phyloP scores from a whole-genome alignment of 345 rosid species.

The Arabis hirsuta region DNA sequence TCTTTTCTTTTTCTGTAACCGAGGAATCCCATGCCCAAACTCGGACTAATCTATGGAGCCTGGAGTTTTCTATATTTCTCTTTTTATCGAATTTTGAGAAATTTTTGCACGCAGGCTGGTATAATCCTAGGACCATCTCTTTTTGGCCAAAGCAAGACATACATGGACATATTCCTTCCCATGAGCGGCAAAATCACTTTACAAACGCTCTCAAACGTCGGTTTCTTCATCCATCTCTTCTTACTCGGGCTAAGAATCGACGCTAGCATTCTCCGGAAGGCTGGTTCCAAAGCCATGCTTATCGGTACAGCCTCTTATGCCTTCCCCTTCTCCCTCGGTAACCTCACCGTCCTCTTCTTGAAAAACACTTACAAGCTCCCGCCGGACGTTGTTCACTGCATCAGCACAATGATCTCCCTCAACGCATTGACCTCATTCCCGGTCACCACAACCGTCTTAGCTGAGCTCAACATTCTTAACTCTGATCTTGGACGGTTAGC shows the following conservation, averaged over 20 bases:
- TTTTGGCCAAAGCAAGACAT: slow-evolving; percentile 27
- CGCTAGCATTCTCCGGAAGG: slow-evolving; percentile 41
- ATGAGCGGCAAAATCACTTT: slow-evolving; percentile 26
- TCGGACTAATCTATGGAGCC: not conserved
- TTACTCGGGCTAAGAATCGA: slow-evolving; percentile 43
- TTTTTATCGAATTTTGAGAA: not conserved
- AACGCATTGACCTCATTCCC: slow-evolving; percentile 45
- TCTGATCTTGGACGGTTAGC: slow-evolving; percentile 49
- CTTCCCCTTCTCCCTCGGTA: slow-evolving; percentile 38
- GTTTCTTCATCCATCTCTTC: slow-evolving; percentile 47
- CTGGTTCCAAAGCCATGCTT: slow-evolving; percentile 42
- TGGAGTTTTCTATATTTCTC: slow-evolving; percentile 3
- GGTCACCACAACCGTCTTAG: slow-evolving; percentile 43
- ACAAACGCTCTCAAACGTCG: slow-evolving; percentile 41
- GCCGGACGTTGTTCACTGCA: slow-evolving; percentile 17
- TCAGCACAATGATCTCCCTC: slow-evolving; percentile 38
- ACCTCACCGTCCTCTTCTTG: slow-evolving; percentile 32
- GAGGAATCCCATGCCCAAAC: not conserved
- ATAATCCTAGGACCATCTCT: slow-evolving; percentile 46
- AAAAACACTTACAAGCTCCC: slow-evolving; percentile 22
- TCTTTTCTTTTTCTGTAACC: not conserved
- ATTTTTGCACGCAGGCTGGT: slow-evolving; percentile 40
- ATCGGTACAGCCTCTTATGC: slow-evolving; percentile 41
- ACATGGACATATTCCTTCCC: slow-evolving; percentile 20
- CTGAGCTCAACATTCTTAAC: slow-evolving; percentile 46